phyloP scores from a whole-genome alignment of 495 filamentous ascomycete genomes.

The Talaromyces ruber region DNA sequence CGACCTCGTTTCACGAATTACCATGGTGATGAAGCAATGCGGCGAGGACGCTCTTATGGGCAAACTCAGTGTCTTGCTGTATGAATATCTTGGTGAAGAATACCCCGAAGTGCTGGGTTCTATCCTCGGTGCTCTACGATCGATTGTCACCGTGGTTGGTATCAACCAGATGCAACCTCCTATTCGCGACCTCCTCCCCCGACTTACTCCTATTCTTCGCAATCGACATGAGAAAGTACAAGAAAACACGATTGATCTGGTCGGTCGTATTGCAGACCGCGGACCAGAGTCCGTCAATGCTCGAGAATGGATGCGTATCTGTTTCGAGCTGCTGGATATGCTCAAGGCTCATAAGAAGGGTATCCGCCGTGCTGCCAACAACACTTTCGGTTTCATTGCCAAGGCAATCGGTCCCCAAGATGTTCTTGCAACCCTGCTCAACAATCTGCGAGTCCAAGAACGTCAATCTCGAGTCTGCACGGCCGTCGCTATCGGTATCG shows the following conservation, averaged over 20 bases:
- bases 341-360: constrained; percentile 99
- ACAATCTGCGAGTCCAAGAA: constrained; percentile 95
- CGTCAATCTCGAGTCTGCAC: constrained; percentile 98
- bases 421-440: constrained; percentile 89
- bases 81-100: constrained; percentile 98
- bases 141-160: constrained; percentile 96
- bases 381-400: constrained; percentile 99
- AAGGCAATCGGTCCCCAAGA: constrained; percentile 99
- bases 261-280: constrained; percentile 96
- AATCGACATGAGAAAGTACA: constrained; percentile 99
- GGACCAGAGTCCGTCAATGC: constrained; percentile 94
- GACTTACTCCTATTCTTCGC: constrained; percentile 90
- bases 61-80: constrained; percentile 92
- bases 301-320: constrained; percentile 99
- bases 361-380: constrained; percentile 96
- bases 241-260: constrained; percentile 98
- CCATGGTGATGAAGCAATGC: constrained; percentile 98
- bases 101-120: constrained; percentile 97
- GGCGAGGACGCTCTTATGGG: constrained; percentile 93
- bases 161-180: constrained; percentile 98
- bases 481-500: constrained; percentile 97
- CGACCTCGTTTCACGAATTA: constrained; percentile 92
- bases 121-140: constrained; percentile 88
- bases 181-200: constrained; percentile 93
- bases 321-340: constrained; percentile 98